Percentiles rank a stretch among this genome's conserved stretches.
Evolutionary conservation across 306 rosid genomes (phyloP).

Genomic region (Vachellia pachyceras): DNA sequence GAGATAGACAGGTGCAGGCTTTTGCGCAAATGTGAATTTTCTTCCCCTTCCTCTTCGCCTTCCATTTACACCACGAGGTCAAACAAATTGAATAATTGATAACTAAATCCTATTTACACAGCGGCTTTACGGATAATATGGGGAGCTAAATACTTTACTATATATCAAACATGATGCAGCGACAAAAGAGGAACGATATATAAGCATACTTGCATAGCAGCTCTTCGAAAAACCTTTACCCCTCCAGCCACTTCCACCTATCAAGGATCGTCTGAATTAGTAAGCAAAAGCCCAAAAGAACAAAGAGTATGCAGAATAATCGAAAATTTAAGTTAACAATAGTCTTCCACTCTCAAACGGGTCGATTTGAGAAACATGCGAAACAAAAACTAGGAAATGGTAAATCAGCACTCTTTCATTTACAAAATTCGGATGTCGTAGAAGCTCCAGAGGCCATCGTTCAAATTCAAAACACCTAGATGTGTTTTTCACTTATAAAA

Average conservation of each 20-base stretch:
- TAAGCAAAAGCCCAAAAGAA: background rate
- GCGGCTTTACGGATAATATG: background rate
- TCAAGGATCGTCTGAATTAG: constrained; percentile 18
- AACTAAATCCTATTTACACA: background rate
- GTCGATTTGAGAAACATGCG: background rate
- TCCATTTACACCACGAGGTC: background rate
- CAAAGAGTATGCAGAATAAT: background rate
- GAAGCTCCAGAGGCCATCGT: background rate
- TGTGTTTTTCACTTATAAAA: background rate
- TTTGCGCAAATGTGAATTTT: background rate
- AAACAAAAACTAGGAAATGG: background rate
- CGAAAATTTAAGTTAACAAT: background rate
- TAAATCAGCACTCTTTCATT: background rate
- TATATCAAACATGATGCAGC: background rate
- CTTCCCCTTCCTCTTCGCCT: background rate
- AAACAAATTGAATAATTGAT: background rate
- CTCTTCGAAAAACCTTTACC: constrained; percentile 25
- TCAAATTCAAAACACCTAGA: background rate
- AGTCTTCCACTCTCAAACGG: background rate
- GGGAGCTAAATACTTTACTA: background rate
- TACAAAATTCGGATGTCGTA: background rate
- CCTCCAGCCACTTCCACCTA: constrained; percentile 55
- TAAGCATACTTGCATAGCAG: constrained; percentile 37
- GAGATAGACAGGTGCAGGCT: background rate
- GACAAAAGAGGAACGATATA: background rate